These are phyloP conservation scores for Oryza meyeriana DNA, from an alignment of 176 grass and related monocot species.

Conservation along the genomic window DNA sequence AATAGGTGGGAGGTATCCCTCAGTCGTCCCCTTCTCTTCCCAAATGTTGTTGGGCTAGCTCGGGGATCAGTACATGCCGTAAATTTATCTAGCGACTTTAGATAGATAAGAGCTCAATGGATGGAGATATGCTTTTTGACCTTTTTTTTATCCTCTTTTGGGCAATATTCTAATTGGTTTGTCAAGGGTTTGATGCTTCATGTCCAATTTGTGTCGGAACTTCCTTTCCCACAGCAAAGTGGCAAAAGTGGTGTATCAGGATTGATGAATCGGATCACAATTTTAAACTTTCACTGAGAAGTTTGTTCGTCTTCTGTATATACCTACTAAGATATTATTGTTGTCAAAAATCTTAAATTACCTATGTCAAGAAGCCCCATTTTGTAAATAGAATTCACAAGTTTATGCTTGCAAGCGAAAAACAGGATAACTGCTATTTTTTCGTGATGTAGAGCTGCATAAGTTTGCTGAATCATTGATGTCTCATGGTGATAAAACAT, in stretches of 20 bases:
- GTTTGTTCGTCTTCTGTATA: background rate
- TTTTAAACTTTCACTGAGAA: background rate
- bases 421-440: background rate
- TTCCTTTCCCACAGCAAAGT: background rate
- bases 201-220: background rate
- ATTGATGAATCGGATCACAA: background rate
- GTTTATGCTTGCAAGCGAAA: background rate
- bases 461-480: slow-evolving; percentile 20
- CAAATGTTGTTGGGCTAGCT: background rate
- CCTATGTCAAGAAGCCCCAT: background rate
- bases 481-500: background rate
- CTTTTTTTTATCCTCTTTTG: background rate
- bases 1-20: background rate
- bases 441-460: background rate
- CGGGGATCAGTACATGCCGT: background rate
- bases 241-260: background rate
- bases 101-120: background rate
- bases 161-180: background rate
- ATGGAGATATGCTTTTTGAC: slow-evolving; percentile 1
- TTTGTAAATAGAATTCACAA: background rate
- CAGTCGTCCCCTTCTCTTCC: too few species aligned
- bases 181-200: background rate
- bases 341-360: background rate
- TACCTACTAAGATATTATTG: background rate
- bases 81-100: background rate